These are phyloP conservation scores for Saturnispora diversa DNA, from an alignment of 805 yeast species.

Conservation along the genomic window DNA sequence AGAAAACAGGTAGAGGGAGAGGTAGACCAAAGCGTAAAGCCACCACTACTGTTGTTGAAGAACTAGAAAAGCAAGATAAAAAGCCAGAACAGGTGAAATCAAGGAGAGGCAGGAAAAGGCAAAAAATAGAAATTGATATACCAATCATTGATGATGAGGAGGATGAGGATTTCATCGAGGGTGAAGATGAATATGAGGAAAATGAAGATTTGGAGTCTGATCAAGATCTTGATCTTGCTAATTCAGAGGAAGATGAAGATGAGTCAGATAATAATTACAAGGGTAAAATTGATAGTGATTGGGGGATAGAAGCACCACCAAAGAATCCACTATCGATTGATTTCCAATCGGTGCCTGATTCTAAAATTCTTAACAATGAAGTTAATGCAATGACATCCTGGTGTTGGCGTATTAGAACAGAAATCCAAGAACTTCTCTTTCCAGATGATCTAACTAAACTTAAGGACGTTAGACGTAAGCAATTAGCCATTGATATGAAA, in stretches of 20 bases:
- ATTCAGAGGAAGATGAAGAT: constrained; percentile 3
- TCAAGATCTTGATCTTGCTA: neutral
- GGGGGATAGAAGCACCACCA: constrained; percentile 19
- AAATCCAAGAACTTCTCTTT: constrained; percentile 22
- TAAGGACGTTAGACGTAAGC: constrained; percentile 7
- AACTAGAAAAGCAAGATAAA: neutral
- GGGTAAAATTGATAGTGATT: constrained; percentile 21
- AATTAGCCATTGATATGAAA: constrained; percentile 3
- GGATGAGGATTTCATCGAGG: constrained; percentile 11
- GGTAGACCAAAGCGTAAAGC: neutral
- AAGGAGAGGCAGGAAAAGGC: constrained; percentile 10
- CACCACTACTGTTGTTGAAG: constrained; percentile 16
- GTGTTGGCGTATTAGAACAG: constrained; percentile 20
- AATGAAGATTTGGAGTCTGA: constrained; percentile 12
- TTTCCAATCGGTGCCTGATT: constrained; percentile 17
- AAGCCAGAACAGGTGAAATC: constrained; percentile 4
- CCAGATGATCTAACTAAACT: constrained; percentile 12
- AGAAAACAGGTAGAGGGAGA: constrained; percentile 8
- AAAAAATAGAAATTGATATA: constrained; percentile 9
- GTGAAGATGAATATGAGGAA: constrained; percentile 10
- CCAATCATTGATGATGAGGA: constrained; percentile 9
- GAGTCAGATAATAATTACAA: constrained; percentile 9
- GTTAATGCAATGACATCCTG: constrained; percentile 18
- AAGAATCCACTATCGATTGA: constrained; percentile 18
- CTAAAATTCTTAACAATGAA: constrained; percentile 19